phyloP scores from a whole-genome alignment of 1,284 basidiomycete genomes.

The Boletus semigastroideus region DNA sequence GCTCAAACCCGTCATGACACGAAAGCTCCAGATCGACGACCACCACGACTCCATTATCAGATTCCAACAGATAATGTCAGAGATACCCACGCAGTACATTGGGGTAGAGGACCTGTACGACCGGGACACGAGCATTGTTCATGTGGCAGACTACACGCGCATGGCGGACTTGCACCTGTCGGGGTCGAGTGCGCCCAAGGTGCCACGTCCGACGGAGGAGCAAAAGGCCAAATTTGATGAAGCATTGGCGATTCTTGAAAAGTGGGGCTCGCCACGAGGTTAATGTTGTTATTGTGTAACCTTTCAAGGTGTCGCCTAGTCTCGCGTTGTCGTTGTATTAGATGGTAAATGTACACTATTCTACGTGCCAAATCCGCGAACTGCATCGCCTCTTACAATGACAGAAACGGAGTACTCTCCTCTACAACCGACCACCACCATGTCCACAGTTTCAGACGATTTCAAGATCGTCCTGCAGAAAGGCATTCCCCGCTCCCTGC shows the following conservation, averaged over 20 bases:
- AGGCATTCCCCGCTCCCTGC: conserved; percentile 23
- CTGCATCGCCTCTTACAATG: not conserved
- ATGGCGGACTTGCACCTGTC: conserved; percentile 28
- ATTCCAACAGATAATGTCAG: conserved; percentile 55
- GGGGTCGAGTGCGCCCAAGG: conserved; percentile 56
- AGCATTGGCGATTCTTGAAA: conserved; percentile 63
- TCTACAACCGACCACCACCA: conserved; percentile 6
- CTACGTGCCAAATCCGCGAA: not conserved
- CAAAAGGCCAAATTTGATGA: conserved; percentile 61
- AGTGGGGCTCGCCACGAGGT: conserved; percentile 36
- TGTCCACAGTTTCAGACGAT: conserved; percentile 9
- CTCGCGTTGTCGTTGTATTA: too few species aligned
- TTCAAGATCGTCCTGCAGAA: conserved; percentile 25
- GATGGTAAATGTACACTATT: too few species aligned
- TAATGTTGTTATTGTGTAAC: too few species aligned
- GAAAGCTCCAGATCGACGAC: conserved; percentile 34
- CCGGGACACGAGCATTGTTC: conserved; percentile 57
- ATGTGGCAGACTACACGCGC: not conserved
- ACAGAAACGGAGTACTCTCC: not conserved
- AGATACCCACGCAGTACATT: conserved; percentile 50
- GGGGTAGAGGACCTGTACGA: conserved; percentile 69
- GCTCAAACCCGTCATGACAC: conserved; percentile 39
- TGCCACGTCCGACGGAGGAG: conserved; percentile 51
- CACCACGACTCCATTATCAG: conserved; percentile 50
- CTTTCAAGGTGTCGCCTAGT: too few species aligned